Conservation (phyloP, 768 basidiomycete species). For the Xerocomus potaroensis region DNA sequence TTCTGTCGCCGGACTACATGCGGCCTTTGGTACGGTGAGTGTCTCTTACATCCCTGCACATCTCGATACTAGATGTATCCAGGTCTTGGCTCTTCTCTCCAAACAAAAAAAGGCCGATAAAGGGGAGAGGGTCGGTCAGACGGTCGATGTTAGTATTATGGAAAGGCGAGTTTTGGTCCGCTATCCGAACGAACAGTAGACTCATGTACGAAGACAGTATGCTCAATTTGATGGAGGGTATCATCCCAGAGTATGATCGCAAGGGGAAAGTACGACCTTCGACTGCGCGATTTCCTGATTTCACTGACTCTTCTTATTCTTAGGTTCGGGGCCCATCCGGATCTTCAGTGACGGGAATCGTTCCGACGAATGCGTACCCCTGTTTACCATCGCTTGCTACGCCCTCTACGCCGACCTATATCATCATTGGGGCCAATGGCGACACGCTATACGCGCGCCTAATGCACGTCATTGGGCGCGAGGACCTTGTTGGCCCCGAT, state of each 20-base stretch:
- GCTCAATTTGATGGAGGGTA: constrained; percentile 74
- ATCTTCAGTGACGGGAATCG: constrained; percentile 71
- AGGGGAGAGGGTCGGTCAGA: constrained; percentile 39
- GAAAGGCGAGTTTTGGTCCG: constrained; percentile 47
- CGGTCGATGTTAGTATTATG: constrained; percentile 73
- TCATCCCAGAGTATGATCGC: constrained; percentile 71
- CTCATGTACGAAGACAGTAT: constrained; percentile 40
- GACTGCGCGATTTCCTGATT: neutral
- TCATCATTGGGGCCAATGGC: constrained; percentile 71
- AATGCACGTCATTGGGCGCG: constrained; percentile 56
- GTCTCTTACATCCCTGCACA: neutral
- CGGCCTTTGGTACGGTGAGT: constrained; percentile 66
- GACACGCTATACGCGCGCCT: constrained; percentile 65
- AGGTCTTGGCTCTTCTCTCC: constrained; percentile 61
- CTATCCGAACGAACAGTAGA: neutral
- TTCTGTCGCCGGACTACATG: constrained; percentile 66
- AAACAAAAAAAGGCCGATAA: constrained; percentile 33
- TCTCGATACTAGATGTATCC: neutral
- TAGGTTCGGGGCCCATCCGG: constrained; percentile 70
- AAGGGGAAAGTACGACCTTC: constrained; percentile 50
- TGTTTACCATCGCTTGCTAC: constrained; percentile 46
- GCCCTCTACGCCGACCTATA: constrained; percentile 44
- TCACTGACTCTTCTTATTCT: neutral
- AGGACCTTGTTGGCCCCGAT: constrained; percentile 53
- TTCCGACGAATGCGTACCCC: constrained; percentile 72